Conservation (phyloP, 352 stramenopile genomes). For the Phytophthora nicotianae region DNA sequence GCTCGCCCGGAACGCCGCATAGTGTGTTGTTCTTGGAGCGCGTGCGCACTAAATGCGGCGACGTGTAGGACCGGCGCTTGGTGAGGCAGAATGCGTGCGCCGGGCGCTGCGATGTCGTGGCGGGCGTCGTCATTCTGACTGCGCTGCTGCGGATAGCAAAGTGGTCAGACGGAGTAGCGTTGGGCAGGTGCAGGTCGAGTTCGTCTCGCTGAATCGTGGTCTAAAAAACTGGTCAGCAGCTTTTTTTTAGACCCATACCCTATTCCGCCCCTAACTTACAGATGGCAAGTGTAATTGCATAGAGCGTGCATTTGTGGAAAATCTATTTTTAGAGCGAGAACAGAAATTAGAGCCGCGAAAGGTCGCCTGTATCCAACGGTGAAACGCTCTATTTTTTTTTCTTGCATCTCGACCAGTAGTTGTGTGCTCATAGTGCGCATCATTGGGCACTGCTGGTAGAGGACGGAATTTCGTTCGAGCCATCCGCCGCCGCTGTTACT, state of each 20-base stretch:
- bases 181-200: not conserved
- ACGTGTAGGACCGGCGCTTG: conserved; percentile 70
- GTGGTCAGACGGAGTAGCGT: not conserved
- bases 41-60: conserved; percentile 52
- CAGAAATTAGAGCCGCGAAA: conserved; percentile 10
- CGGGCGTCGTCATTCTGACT: conserved; percentile 21
- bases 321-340: conserved; percentile 14
- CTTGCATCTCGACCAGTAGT: not conserved
- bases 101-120: conserved; percentile 25
- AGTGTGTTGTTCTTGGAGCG: conserved; percentile 34
- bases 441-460: not conserved
- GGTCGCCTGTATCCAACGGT: conserved; percentile 9
- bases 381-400: conserved; percentile 2
- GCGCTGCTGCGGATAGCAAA: not conserved
- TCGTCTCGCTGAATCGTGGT: conserved; percentile 5
- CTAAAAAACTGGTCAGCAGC: conserved; percentile 1
- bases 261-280: conserved; percentile 15
- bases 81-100: conserved; percentile 46
- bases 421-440: not conserved
- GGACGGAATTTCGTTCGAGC: conserved; percentile 14
- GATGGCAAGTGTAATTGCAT: conserved; percentile 4
- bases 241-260: conserved; percentile 7
- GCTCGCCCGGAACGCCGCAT: conserved; percentile 6
- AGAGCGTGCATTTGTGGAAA: conserved; percentile 1
- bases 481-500: not conserved